Base-by-base conservation (phyloP, 768 basidiomycete genomes). In the Lyophyllum semitale region DNA sequence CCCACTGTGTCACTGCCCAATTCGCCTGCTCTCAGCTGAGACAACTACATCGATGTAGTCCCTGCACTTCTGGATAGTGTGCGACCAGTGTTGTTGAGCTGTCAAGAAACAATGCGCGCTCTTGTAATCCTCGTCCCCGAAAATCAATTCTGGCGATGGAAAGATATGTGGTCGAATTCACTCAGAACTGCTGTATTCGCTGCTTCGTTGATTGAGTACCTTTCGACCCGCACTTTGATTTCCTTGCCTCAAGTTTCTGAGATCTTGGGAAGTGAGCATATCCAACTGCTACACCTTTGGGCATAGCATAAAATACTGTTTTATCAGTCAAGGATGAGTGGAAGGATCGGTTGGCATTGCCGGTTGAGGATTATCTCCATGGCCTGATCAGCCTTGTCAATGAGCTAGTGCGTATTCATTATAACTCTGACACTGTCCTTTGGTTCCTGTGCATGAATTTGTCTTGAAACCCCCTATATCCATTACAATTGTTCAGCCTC, bases 81-180 rank as follows among this genome's bases (percentile, higher is more conserved):
- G 13, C 77, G 73, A 35, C 84, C 87, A 1, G 71, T 82, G 8
- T 65, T 92, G 26, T 63, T 69, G 11, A 80, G 79, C 59, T 92
- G 85, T 59, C 73, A 72, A 53, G 80, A 77, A 18, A 78, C 74
- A 8, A 78, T 68, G 9, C 71, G 73, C 22, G 73, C 75, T 1
- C 71, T 93, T n/a, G 84, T 84, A 6, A 70, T 63, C 5, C 75
- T 85, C 29, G 74, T 91, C 23, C 91, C 91, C 26, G 76, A 75
- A 27, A 83, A 88, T 60, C 88, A 91, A 59, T 84, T 89, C 57
- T 93, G 91, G 91, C 77, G 84, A 53, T 93, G 88, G 88, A 91
- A 88, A 66, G 89, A 91, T 23, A 83, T 89, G 83, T 92, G 90
- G 90, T 78, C 81, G 1, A 84, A 82, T 63, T 85, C 88, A 3